A percentile compares a stretch with the other conserved stretches of the same genome.
Conservation (phyloP, 1,284 basidiomycete genomes). For the Acaromyces ingoldii region DNA sequence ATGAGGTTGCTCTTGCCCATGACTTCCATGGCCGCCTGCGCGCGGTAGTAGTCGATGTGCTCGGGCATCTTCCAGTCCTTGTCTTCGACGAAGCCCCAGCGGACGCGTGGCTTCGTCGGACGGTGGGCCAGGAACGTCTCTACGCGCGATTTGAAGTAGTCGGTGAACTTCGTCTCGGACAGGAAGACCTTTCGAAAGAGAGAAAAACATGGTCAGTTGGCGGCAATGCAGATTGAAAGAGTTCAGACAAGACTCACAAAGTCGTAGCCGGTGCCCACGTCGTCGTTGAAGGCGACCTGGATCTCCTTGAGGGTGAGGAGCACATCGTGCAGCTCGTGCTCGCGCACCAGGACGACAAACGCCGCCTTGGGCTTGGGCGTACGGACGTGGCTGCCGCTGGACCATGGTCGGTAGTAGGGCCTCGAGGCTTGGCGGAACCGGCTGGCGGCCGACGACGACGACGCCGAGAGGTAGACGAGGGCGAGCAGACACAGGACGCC, state of each 20-base stretch:
- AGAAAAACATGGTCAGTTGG: not conserved
- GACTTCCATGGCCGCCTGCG: not conserved
- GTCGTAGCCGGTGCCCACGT: not conserved
- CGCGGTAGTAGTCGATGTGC: not conserved
- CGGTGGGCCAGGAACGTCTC: not conserved
- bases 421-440: no score
- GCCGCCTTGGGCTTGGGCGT: not conserved
- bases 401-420: no score
- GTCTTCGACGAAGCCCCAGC: slow-evolving; percentile 1
- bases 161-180: slow-evolving; percentile 2
- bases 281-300: not conserved
- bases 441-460: no score
- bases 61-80: slow-evolving; percentile 9
- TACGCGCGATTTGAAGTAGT: not conserved
- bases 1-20: slow-evolving; percentile 1
- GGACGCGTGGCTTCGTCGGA: not conserved
- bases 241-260: not conserved
- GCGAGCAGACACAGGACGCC: no score
- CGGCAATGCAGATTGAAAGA: not conserved
- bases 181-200: not conserved
- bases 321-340: not conserved
- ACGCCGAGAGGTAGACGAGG: no score
- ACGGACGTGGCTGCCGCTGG: no score
- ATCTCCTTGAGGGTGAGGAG: not conserved
- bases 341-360: slow-evolving; percentile 3